These are phyloP conservation scores for Canariomyces notabilis DNA, from an alignment of 2,329 filamentous ascomycete genomes.

Conservation along the genomic window DNA sequence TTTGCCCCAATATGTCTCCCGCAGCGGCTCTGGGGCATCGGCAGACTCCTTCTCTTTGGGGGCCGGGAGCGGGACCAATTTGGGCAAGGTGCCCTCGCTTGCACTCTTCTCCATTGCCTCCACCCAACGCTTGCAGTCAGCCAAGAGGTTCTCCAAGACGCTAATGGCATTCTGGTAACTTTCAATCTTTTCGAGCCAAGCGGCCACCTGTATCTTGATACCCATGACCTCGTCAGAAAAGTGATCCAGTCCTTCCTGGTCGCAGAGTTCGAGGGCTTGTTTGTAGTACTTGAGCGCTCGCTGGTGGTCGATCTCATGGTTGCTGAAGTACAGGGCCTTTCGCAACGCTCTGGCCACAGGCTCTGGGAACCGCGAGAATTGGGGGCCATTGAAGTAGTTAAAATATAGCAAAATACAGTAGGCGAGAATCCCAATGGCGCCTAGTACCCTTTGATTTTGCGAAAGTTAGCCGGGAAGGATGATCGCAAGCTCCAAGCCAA, in stretches of 20 bases:
- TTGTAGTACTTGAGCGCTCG: slow-evolving; percentile 80
- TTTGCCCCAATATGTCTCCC: slow-evolving; percentile 51
- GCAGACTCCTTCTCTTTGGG: slow-evolving; percentile 15
- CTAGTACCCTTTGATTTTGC: slow-evolving; percentile 32
- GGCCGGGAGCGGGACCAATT: slow-evolving; percentile 1
- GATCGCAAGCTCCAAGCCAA: background rate
- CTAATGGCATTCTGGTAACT: slow-evolving; percentile 66
- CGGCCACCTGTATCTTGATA: slow-evolving; percentile 75
- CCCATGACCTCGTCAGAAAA: slow-evolving; percentile 90
- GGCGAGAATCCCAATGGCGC: slow-evolving; percentile 29
- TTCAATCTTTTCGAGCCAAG: slow-evolving; percentile 72
- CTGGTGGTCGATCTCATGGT: slow-evolving; percentile 67
- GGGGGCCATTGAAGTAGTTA: slow-evolving; percentile 49
- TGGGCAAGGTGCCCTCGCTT: slow-evolving; percentile 42
- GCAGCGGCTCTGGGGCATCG: slow-evolving; percentile 23
- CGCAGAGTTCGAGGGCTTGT: slow-evolving; percentile 68
- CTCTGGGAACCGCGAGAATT: slow-evolving; percentile 59
- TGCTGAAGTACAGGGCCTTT: slow-evolving; percentile 80
- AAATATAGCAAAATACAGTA: slow-evolving; percentile 46
- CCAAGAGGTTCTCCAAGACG: slow-evolving; percentile 70
- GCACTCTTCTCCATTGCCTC: slow-evolving; percentile 47
- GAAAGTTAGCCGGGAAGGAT: slow-evolving; percentile 25
- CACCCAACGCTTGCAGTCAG: slow-evolving; percentile 62
- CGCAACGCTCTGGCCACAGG: slow-evolving; percentile 73
- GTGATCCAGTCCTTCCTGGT: slow-evolving; percentile 72